Evolutionary conservation across 2,329 filamentous ascomycete genomes (phyloP).

Genomic region (Colletotrichum sp.): DNA sequence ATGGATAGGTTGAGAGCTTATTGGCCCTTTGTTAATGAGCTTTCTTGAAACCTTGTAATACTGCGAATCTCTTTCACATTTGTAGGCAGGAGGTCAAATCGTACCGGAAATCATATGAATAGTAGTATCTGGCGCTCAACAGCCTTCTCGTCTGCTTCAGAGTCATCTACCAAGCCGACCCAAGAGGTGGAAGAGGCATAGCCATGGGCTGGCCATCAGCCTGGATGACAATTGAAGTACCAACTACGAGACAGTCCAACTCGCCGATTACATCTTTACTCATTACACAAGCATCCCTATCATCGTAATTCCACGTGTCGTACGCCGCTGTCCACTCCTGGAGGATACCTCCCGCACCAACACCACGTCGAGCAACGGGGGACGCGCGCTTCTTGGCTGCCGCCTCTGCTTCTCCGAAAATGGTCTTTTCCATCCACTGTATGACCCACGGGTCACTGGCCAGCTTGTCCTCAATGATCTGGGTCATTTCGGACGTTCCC

Average conservation of each 20-base stretch:
- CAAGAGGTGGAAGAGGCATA: not conserved
- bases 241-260: not conserved
- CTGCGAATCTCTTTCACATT: not conserved
- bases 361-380: not conserved
- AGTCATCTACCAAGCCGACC: not conserved
- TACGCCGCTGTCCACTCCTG: not conserved
- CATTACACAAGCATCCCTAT: not conserved
- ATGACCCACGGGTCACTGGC: not conserved
- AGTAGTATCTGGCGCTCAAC: not conserved
- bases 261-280: not conserved
- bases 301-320: not conserved
- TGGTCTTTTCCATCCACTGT: not conserved
- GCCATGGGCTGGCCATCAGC: not conserved
- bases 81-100: not conserved
- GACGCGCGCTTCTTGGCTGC: not conserved
- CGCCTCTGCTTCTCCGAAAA: not conserved
- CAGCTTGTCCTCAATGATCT: not conserved
- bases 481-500: not conserved
- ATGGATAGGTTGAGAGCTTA: not conserved
- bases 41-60: not conserved
- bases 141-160: not conserved
- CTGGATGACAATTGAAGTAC: not conserved
- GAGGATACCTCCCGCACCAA: not conserved
- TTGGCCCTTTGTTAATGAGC: not conserved
- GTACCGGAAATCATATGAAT: accelerated